These are phyloP conservation scores for Cylindrotheca fusiformis DNA, from an alignment of 108 stramenopile species.

Conservation along the genomic window DNA sequence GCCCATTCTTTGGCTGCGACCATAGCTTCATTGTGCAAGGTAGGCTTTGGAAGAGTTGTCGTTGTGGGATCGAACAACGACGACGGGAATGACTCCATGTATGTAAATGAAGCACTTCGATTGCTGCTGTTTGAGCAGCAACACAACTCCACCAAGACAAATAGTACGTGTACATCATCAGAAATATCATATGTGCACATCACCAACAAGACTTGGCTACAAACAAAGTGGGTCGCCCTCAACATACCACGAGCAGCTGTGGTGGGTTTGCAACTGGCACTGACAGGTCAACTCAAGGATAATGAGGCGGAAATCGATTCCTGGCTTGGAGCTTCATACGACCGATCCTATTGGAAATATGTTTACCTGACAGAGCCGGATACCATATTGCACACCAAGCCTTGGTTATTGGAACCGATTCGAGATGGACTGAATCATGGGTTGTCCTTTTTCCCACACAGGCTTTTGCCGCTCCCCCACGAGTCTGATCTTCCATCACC, in stretches of 20 bases:
- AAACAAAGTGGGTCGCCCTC: neutral
- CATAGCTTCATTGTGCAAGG: neutral
- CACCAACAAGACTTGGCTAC: neutral
- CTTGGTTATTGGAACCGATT: neutral
- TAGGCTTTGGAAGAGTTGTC: conserved; percentile 7
- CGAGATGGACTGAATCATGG: conserved; percentile 7
- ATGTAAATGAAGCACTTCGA: neutral
- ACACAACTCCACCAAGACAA: too few relatives aligned
- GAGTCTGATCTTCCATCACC: conserved; percentile 13
- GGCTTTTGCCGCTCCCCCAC: conserved; percentile 19
- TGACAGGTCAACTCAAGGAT: neutral
- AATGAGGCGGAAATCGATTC: neutral
- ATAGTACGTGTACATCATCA: too few relatives aligned
- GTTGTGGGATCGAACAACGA: conserved; percentile 8
- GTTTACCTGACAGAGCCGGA: conserved; percentile 19
- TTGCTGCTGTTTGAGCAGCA: too few relatives aligned
- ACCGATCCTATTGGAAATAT: conserved; percentile 7
- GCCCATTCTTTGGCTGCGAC: conserved; percentile 13
- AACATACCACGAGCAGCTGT: conserved; percentile 10
- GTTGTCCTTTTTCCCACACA: conserved; percentile 8
- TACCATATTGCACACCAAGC: conserved; percentile 1
- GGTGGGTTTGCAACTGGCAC: conserved; percentile 1
- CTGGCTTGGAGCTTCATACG: conserved; percentile 1
- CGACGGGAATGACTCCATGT: neutral
- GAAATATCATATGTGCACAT: conserved; percentile 3